These are phyloP conservation scores for Russula vinacea DNA, from an alignment of 768 basidiomycete genomes.

Conservation along the genomic window DNA sequence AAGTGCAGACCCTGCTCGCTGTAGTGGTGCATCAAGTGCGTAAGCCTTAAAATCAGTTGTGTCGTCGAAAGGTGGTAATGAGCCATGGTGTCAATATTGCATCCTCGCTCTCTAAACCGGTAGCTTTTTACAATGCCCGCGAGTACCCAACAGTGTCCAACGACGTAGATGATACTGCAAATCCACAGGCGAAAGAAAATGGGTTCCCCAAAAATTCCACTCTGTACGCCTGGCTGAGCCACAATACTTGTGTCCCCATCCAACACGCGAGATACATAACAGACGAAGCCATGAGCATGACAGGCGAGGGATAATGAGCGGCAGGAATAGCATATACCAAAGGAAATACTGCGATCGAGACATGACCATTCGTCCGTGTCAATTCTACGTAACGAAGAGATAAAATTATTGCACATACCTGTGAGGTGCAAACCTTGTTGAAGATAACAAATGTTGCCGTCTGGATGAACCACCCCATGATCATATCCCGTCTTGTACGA, in stretches of 20 bases:
- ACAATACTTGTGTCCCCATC: conserved; percentile 77
- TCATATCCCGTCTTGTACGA: conserved; percentile 53
- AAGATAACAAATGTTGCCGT: conserved; percentile 90
- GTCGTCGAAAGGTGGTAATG: neutral
- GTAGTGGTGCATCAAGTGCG: neutral
- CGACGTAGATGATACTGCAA: conserved; percentile 68
- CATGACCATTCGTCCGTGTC: neutral
- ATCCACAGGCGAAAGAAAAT: conserved; percentile 79
- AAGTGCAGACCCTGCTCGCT: neutral
- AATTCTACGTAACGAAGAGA: conserved; percentile 14
- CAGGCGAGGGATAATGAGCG: conserved; percentile 71
- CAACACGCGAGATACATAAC: conserved; percentile 54
- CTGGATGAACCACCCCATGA: conserved; percentile 88
- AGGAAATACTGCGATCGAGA: conserved; percentile 76
- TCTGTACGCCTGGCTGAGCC: conserved; percentile 88
- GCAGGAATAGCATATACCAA: conserved; percentile 91
- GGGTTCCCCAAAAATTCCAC: conserved; percentile 82
- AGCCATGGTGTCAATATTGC: neutral
- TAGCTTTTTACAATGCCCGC: conserved; percentile 58
- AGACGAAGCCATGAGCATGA: conserved; percentile 47
- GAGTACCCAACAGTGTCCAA: conserved; percentile 78
- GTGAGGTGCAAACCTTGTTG: conserved; percentile 98
- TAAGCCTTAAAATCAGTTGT: neutral
- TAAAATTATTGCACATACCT: conserved; percentile 48
- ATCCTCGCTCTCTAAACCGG: conserved; percentile 1